These are phyloP conservation scores for Lepidium aucheri DNA, from an alignment of 345 rosid species.

Conservation along the genomic window DNA sequence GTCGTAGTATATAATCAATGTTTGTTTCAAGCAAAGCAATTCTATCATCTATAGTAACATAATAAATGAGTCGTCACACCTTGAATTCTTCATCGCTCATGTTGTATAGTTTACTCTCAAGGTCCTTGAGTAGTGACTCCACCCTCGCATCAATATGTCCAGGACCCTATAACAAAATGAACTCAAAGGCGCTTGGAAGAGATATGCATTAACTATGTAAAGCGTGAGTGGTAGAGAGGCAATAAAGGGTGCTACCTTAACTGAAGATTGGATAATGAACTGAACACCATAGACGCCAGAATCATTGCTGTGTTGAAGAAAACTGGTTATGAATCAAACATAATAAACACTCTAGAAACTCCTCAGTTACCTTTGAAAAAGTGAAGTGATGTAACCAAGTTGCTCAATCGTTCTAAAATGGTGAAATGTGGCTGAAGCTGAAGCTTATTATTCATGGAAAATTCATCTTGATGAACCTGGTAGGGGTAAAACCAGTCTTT, in stretches of 20 bases:
- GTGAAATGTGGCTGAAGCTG: constrained; percentile 83
- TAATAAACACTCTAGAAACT: not conserved
- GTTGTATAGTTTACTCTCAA: constrained; percentile 52
- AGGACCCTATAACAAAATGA: constrained; percentile 45
- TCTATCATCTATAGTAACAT: not conserved
- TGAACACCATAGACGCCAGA: constrained; percentile 61
- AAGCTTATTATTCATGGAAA: too few species aligned
- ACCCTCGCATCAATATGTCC: constrained; percentile 69
- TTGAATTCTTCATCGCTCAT: constrained; percentile 65
- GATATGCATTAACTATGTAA: not conserved
- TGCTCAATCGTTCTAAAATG: constrained; percentile 91
- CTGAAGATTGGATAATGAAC: constrained; percentile 68
- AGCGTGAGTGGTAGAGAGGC: not conserved
- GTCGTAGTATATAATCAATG: not conserved
- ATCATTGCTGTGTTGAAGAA: constrained; percentile 39
- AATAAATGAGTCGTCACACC: constrained; percentile 32
- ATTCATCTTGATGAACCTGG: constrained; percentile 79
- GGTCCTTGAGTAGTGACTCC: constrained; percentile 58
- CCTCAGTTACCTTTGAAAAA: constrained; percentile 48
- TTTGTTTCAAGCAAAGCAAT: not conserved
- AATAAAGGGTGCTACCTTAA: constrained; percentile 37
- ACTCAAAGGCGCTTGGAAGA: not conserved
- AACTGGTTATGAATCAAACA: not conserved
- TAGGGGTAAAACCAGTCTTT: not conserved
- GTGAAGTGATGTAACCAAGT: constrained; percentile 73